Evolutionary conservation across 169 alveolate species (phyloP), one percentile per base, ranked within the genome.

Genomic region (Eimeria brunetti): DNA sequence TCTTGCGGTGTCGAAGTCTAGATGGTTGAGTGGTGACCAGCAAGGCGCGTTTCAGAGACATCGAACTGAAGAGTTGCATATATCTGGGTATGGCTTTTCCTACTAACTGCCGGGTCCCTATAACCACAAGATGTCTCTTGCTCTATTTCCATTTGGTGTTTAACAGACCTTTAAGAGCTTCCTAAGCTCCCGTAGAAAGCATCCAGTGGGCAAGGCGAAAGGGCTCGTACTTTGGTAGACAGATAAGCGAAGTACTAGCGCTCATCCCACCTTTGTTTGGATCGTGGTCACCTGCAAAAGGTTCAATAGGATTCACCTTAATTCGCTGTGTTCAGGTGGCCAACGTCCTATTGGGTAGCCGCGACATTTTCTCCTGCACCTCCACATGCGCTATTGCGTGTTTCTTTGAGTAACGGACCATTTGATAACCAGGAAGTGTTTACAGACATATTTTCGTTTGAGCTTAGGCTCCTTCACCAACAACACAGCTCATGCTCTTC

Each of bases 21-120:
- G 49, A 67, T 67, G 78, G 49, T 67, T 67, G 75, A 64, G 75
- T 64, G 78, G 78, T 67, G 78, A 67, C 78, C 78, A 67, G 78
- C 49, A 14, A 16, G 78, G 78, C 46, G 49, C 78, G 78, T 67
- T 67, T 33, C 78, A 30, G 78, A 67, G 78, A 67, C 78, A 67
- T 67, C 78, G 78, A 67, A 46, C 78, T 67, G 41, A n/a, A 46
- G 33, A 46, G 49, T 33, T 22, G 49, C 78, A 67, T 7, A 30
- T 2, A 46, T 30, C n/a, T 30, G 16, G 49, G 3, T 30, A 30
- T 67, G 78, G 33, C 78, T 12, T 46, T n/a, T 30, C 46, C 12
- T 46, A 30, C 24, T 30, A 33, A 67, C 78, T 30, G 49, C 49
- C 49, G 9, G 49, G 1, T 30, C 33, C n/a, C 24, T 67, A 20